phyloP scores from a whole-genome alignment of 1,284 basidiomycete genomes.

The Jaminaea rosea region DNA sequence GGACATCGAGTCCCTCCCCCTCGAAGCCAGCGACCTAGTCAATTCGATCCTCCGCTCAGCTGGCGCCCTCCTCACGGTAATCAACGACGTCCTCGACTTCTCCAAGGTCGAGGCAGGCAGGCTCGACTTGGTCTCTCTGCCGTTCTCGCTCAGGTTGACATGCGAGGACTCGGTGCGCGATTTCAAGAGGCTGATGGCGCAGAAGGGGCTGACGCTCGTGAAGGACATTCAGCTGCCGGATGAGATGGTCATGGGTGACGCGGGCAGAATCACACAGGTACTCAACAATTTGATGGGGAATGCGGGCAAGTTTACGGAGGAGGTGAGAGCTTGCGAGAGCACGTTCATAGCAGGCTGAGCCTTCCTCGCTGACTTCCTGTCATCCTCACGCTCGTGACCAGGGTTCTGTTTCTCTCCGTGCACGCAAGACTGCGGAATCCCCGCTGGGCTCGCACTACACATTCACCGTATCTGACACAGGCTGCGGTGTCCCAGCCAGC shows the following conservation, averaged over 20 bases:
- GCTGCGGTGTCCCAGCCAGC: constrained; percentile 40
- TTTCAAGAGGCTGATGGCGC: constrained; percentile 36
- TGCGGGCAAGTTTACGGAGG: constrained; percentile 46
- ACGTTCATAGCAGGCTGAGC: no score
- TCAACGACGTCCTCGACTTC: constrained; percentile 51
- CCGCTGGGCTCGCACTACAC: constrained; percentile 22
- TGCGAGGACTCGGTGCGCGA: constrained; percentile 41
- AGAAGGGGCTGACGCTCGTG: constrained; percentile 41
- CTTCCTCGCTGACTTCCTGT: no score
- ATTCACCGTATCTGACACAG: constrained; percentile 44
- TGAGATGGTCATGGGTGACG: constrained; percentile 34
- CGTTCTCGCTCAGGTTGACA: constrained; percentile 48
- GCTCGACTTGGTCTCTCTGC: constrained; percentile 48
- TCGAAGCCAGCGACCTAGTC: constrained; percentile 48
- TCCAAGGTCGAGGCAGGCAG: constrained; percentile 49
- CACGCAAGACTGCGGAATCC: constrained; percentile 12
- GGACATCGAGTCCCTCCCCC: constrained; percentile 13
- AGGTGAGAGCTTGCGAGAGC: no score
- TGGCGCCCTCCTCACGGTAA: constrained; percentile 49
- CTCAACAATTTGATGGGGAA: constrained; percentile 48
- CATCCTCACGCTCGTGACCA: no score
- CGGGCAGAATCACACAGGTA: constrained; percentile 40
- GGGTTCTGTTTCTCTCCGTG: constrained; percentile 19
- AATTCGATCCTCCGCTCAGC: constrained; percentile 48
- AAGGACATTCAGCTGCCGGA: constrained; percentile 30